Percentiles rank a stretch among this genome's conserved stretches.
These are phyloP conservation scores for Plantago ovata DNA, from an alignment of 257 asterid species.

Conservation along the genomic window DNA sequence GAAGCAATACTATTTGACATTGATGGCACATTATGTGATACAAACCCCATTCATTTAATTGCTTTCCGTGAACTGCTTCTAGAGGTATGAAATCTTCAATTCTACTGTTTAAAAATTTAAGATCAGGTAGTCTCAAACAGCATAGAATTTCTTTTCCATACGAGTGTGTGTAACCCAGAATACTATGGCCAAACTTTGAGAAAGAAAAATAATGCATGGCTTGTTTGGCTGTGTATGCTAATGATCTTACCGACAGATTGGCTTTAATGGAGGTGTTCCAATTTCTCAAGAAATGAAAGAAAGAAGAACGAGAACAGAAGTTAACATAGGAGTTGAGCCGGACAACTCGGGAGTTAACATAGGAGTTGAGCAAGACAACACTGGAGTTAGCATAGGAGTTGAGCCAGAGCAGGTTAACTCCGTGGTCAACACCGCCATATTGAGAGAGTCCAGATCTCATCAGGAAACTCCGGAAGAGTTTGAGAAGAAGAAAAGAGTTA, in stretches of 20 bases:
- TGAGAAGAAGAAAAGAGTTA: too few relatives aligned
- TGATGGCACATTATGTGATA: conserved; percentile 89
- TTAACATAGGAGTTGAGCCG: too few relatives aligned
- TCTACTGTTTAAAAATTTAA: background rate
- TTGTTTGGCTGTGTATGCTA: background rate
- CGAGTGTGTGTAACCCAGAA: background rate
- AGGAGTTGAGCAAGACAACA: too few relatives aligned
- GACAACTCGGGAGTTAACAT: too few relatives aligned
- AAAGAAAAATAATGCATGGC: conserved; percentile 1
- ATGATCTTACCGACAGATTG: conserved; percentile 50
- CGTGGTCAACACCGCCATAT: too few relatives aligned
- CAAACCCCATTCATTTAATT: conserved; percentile 76
- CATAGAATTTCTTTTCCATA: background rate
- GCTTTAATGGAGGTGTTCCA: conserved; percentile 85
- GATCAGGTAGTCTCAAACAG: background rate
- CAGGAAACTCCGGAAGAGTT: too few relatives aligned
- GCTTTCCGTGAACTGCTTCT: conserved; percentile 79
- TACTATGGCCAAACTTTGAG: background rate
- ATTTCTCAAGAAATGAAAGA: conserved; percentile 58
- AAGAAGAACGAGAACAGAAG: too few relatives aligned
- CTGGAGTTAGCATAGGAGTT: too few relatives aligned
- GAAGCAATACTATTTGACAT: conserved; percentile 91
- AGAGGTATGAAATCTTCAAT: conserved; percentile 39
- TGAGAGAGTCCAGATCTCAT: too few relatives aligned
- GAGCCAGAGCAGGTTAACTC: too few relatives aligned